Evolutionary conservation across 805 yeast genomes (phyloP).

Genomic region (Yarrowia sp.): DNA sequence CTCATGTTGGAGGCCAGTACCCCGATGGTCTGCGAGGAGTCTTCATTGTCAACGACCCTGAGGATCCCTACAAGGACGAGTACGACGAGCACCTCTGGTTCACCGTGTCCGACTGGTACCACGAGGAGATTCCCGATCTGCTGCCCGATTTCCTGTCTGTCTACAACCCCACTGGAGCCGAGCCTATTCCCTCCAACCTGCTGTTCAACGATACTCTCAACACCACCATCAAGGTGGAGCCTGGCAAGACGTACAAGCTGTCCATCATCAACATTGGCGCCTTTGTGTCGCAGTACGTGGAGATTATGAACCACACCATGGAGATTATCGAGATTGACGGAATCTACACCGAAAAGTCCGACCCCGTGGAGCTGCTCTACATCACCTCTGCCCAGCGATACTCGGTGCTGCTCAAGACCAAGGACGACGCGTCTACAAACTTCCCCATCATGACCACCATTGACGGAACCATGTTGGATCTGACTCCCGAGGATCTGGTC

Average conservation of each 20-base stretch:
- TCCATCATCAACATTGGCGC: slow-evolving; percentile 86
- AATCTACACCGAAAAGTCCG: slow-evolving; percentile 65
- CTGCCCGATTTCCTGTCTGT: slow-evolving; percentile 55
- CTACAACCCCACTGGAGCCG: slow-evolving; percentile 96
- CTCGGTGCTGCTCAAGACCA: slow-evolving; percentile 72
- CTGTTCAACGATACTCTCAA: slow-evolving; percentile 76
- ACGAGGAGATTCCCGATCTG: slow-evolving; percentile 52
- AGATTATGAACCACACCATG: slow-evolving; percentile 82
- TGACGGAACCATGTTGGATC: slow-evolving; percentile 82
- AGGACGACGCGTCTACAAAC: slow-evolving; percentile 56
- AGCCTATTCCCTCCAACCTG: slow-evolving; percentile 84
- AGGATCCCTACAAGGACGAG: slow-evolving; percentile 54
- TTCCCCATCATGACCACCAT: slow-evolving; percentile 79
- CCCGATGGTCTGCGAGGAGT: slow-evolving; percentile 72
- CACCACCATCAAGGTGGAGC: slow-evolving; percentile 55
- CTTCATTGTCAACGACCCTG: slow-evolving; percentile 68
- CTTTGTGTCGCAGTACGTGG: slow-evolving; percentile 83
- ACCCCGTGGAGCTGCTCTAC: slow-evolving; percentile 65
- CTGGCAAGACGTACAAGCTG: slow-evolving; percentile 78
- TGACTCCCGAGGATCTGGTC: slow-evolving; percentile 57
- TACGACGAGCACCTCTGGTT: slow-evolving; percentile 77
- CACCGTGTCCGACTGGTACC: slow-evolving; percentile 86
- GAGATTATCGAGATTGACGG: slow-evolving; percentile 93
- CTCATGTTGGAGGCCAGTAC: slow-evolving; percentile 85
- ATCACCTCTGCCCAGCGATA: slow-evolving; percentile 92